These are phyloP conservation scores for Fomitopsis serialis DNA, from an alignment of 768 basidiomycete genomes.

Conservation along the genomic window DNA sequence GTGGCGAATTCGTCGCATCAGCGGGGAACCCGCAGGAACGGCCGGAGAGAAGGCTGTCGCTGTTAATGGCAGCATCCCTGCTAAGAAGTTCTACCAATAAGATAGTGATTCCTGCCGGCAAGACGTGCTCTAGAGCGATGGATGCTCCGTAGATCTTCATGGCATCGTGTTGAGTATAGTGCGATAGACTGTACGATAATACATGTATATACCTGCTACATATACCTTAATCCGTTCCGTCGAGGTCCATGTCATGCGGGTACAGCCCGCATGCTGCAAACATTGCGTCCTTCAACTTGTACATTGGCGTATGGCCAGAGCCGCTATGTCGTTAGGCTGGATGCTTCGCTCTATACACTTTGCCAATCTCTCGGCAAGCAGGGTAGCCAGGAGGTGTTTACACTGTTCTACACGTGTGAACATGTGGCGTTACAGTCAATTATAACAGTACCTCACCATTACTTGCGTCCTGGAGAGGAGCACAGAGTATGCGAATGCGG, in stretches of 20 bases:
- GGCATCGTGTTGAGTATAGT: too few species aligned
- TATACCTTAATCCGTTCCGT: not conserved
- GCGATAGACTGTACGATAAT: too few species aligned
- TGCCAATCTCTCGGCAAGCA: slow-evolving; percentile 50
- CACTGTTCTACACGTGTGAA: slow-evolving; percentile 42
- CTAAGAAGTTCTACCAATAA: slow-evolving; percentile 13
- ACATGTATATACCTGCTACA: too few species aligned
- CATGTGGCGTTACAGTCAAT: not conserved
- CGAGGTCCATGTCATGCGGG: too few species aligned
- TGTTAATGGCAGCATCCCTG: slow-evolving; percentile 1
- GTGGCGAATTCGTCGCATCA: slow-evolving; percentile 43
- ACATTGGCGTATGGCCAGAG: slow-evolving; percentile 28
- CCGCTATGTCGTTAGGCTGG: slow-evolving; percentile 42
- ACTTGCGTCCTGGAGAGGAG: slow-evolving; percentile 53
- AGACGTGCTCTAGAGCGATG: too few species aligned
- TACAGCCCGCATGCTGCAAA: not conserved
- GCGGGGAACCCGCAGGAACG: slow-evolving; percentile 16
- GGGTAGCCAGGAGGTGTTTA: slow-evolving; percentile 71
- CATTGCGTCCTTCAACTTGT: not conserved
- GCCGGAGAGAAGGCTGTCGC: slow-evolving; percentile 6
- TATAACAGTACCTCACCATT: slow-evolving; percentile 44
- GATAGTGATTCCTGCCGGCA: too few species aligned
- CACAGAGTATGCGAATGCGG: slow-evolving; percentile 64
- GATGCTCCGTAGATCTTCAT: too few species aligned
- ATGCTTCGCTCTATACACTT: slow-evolving; percentile 46